These are phyloP conservation scores for Aspergillus saccharolyticus DNA, from an alignment of 495 filamentous ascomycete species.

Conservation along the genomic window DNA sequence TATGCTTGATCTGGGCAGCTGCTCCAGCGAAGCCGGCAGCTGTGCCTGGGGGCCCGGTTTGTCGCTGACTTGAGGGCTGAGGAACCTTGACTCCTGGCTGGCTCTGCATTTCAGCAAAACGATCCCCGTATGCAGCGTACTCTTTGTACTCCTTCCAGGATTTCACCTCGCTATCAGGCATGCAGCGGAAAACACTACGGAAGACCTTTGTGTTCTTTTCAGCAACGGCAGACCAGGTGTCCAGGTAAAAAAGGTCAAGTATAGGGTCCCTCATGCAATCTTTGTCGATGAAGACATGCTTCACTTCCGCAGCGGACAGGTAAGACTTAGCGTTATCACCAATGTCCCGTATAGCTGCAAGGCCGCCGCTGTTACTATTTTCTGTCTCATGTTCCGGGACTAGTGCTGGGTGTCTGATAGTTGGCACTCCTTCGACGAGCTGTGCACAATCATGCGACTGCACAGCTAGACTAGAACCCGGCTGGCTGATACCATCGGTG, in stretches of 20 bases:
- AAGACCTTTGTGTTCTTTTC: constrained; percentile 93
- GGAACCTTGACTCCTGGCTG: constrained; percentile 39
- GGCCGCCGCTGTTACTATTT: constrained; percentile 57
- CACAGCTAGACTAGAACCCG: constrained; percentile 44
- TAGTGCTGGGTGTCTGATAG: constrained; percentile 62
- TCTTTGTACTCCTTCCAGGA: constrained; percentile 94
- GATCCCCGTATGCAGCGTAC: constrained; percentile 70
- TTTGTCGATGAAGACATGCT: constrained; percentile 55
- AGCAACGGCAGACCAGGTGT: constrained; percentile 82
- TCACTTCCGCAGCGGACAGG: constrained; percentile 61
- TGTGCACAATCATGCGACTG: constrained; percentile 24
- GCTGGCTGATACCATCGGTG: constrained; percentile 35
- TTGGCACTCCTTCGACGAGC: constrained; percentile 19
- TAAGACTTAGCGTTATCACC: constrained; percentile 41
- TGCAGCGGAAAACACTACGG: constrained; percentile 89
- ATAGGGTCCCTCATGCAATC: constrained; percentile 82
- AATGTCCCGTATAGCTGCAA: constrained; percentile 36
- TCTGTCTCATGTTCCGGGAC: constrained; percentile 72
- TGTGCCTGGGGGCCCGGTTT: constrained; percentile 41
- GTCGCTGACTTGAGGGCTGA: constrained; percentile 30
- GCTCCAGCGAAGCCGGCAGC: constrained; percentile 19
- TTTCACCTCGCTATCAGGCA: constrained; percentile 91
- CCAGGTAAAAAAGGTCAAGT: constrained; percentile 74
- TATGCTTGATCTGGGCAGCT: constrained; percentile 17
- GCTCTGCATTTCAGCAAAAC: constrained; percentile 68